Evolutionary conservation across 495 filamentous ascomycete genomes (phyloP).

Genomic region (Pseudevernia furfuracea): DNA sequence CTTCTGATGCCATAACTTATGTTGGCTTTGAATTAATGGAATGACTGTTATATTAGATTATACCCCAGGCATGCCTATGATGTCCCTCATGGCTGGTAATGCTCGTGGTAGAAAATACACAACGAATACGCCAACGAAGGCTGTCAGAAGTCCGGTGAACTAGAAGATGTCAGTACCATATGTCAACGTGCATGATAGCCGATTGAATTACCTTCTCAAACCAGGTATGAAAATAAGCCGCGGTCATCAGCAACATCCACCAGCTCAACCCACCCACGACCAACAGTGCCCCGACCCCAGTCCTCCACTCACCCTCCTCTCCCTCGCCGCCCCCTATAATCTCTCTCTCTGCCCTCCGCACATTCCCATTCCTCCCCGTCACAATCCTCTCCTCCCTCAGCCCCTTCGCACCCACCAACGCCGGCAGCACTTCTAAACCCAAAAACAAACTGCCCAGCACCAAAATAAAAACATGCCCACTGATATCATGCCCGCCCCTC

Average conservation of each 20-base stretch:
- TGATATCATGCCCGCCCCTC: conserved; percentile 87
- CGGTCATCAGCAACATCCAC: conserved; percentile 81
- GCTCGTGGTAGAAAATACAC: conserved; percentile 72
- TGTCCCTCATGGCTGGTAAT: conserved; percentile 50
- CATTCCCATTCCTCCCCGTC: conserved; percentile 46
- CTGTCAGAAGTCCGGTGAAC: conserved; percentile 60
- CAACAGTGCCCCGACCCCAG: conserved; percentile 36
- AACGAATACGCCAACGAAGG: conserved; percentile 57
- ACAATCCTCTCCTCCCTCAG: conserved; percentile 49
- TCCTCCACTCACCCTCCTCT: conserved; percentile 42
- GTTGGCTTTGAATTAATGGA: too few species aligned
- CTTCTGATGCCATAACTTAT: too few species aligned
- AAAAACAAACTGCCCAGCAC: conserved; percentile 74
- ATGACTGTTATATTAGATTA: conserved; percentile 25
- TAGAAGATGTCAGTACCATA: conserved; percentile 28
- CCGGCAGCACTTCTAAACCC: conserved; percentile 67
- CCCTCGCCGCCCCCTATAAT: conserved; percentile 32
- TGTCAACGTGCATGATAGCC: neutral
- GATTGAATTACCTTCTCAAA: conserved; percentile 71
- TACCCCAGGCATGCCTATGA: conserved; percentile 73
- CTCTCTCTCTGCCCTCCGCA: conserved; percentile 36
- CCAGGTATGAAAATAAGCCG: conserved; percentile 97
- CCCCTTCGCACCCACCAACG: conserved; percentile 37
- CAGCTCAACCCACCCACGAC: conserved; percentile 52
- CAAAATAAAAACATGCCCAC: conserved; percentile 89